Evolutionary conservation across 371 early-diverging fungal species (phyloP), one percentile per base, ranked within the genome.

Genomic region (Thermomucor indicae-seudaticae): DNA sequence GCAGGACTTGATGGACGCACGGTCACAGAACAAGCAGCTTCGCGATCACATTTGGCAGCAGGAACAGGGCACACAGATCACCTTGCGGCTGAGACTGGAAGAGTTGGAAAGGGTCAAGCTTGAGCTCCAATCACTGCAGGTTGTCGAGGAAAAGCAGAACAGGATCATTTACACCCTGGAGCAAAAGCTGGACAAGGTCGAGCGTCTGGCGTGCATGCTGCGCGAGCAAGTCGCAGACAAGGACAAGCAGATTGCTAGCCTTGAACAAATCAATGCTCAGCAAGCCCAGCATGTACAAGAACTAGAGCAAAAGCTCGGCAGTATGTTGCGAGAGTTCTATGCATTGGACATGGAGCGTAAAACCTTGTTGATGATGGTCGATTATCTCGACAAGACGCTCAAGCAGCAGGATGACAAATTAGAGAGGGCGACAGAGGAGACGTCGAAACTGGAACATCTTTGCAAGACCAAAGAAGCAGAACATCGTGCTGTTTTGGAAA

Each of bases 101-200:
- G 61, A 72, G 29, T 24, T 67, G 5, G 68, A 67, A 29, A 52
- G 53, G 25, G 46, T 67, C 43, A 55, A 65, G n/a, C 28, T 49
- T 10, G 72, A 67, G 24, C 24, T 68, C 1, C 38, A 48, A 30
- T 57, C 60, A 10, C 42, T 72, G 16, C 58, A 52, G 0, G 38
- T 38, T 1, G 62, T 72, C 12, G 72, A 65, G 27, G 62, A 63
- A 22, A 67, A 68, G 31, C 72, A 72, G 58, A 64, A 67, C 35
- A 54, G 37, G 4, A 60, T 72, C 20, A 72, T 72, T 20, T 45
- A 57, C 41, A 53, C 61, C 2, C 37, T 67, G 3, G 72, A 72
- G 24, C 6, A 22, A 1, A 68, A 72, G 37, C 11, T 72, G 17
- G 51, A 41, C 11, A 64, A 72, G 25, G 63, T 65, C 64, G 57